These are phyloP conservation scores for Scytalidium lignicola DNA, from an alignment of 2,329 filamentous ascomycete species.

Conservation along the genomic window DNA sequence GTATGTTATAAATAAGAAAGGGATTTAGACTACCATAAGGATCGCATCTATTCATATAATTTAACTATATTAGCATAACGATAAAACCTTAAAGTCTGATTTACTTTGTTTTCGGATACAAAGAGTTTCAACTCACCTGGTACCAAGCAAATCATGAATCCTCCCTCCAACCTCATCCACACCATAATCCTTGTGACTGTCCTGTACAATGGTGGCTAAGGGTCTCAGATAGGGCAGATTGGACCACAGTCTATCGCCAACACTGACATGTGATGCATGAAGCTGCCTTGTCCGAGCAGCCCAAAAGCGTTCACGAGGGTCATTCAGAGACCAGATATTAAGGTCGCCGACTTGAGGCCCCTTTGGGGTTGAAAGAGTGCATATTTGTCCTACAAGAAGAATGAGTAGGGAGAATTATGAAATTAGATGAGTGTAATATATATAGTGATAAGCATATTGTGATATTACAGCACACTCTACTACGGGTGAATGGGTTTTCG, in stretches of 20 bases:
- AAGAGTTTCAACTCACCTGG: slow-evolving; percentile 29
- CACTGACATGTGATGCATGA: slow-evolving; percentile 68
- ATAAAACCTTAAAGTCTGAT: too few relatives aligned
- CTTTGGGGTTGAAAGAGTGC: slow-evolving; percentile 68
- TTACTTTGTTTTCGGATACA: not conserved
- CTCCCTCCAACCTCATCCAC: slow-evolving; percentile 58
- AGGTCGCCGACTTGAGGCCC: slow-evolving; percentile 79
- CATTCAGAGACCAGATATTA: slow-evolving; percentile 74
- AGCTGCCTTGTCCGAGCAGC: slow-evolving; percentile 73
- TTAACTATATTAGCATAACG: too few relatives aligned
- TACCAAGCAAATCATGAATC: slow-evolving; percentile 76
- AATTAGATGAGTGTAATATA: not conserved
- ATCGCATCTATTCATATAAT: slow-evolving; percentile 53
- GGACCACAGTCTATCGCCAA: slow-evolving; percentile 72
- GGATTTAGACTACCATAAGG: slow-evolving; percentile 51
- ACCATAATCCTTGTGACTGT: slow-evolving; percentile 60
- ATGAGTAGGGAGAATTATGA: not conserved
- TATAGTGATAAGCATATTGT: too few relatives aligned
- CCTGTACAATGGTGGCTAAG: slow-evolving; percentile 63
- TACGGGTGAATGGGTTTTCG: too few relatives aligned
- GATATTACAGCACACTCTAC: too few relatives aligned
- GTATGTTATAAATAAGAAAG: not conserved
- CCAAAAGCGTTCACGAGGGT: slow-evolving; percentile 80
- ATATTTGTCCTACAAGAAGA: slow-evolving; percentile 52
- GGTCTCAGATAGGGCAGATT: slow-evolving; percentile 72